A percentile compares a stretch with the other conserved stretches of the same genome.
These are phyloP conservation scores for Vanrija humicola DNA, from an alignment of 1,284 basidiomycete species.

Conservation along the genomic window DNA sequence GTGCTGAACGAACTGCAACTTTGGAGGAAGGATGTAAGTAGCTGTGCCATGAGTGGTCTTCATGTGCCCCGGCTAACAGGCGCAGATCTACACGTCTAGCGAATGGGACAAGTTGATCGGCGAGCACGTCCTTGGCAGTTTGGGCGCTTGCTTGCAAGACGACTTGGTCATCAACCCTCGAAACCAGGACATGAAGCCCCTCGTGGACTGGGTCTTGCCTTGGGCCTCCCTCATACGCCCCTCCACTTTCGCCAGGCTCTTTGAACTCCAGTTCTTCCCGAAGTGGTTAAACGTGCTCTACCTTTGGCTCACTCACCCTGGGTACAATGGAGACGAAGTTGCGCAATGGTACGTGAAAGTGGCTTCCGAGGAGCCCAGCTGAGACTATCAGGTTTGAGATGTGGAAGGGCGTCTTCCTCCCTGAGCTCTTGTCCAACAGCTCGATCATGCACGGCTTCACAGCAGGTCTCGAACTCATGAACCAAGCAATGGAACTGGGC, in stretches of 20 bases:
- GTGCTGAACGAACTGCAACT: constrained; percentile 67
- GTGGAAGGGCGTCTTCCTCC: constrained; percentile 80
- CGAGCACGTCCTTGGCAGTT: constrained; percentile 84
- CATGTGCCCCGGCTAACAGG: not conserved
- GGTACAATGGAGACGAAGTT: constrained; percentile 80
- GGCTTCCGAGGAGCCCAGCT: not conserved
- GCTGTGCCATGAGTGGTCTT: not conserved
- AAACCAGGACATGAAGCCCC: constrained; percentile 76
- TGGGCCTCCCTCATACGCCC: constrained; percentile 73
- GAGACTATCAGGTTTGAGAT: constrained; percentile 55
- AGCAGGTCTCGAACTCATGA: constrained; percentile 83
- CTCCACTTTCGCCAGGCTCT: constrained; percentile 70
- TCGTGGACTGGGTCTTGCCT: constrained; percentile 64
- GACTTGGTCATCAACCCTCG: constrained; percentile 85
- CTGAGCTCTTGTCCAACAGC: constrained; percentile 60
- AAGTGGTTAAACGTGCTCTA: constrained; percentile 92
- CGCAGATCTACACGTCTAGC: constrained; percentile 63
- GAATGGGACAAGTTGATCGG: constrained; percentile 92
- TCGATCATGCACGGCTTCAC: constrained; percentile 75
- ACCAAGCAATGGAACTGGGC: constrained; percentile 80
- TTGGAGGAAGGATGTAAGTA: constrained; percentile 72
- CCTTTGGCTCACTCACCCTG: constrained; percentile 81
- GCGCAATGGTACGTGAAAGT: constrained; percentile 70
- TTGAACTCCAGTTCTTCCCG: constrained; percentile 90
- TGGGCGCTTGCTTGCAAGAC: constrained; percentile 71